Base-by-base conservation (phyloP, 331 rosid species). In the Acacia pycnantha region DNA sequence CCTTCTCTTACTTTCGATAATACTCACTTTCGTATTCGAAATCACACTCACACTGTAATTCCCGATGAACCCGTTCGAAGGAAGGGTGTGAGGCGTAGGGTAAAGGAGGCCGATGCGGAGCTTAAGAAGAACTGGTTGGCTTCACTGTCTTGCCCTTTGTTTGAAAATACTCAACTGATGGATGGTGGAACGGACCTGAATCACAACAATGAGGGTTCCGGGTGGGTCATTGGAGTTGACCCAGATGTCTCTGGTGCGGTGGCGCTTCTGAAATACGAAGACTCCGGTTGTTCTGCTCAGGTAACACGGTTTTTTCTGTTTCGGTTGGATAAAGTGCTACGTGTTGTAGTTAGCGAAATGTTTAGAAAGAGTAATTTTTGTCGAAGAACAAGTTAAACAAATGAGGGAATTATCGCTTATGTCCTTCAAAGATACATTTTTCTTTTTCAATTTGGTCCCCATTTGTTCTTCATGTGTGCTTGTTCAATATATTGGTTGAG, bases 201-300 rank as follows among this genome's bases (percentile, higher is more conserved):
- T 76, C 77, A 26, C 4, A 24, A 56, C 9, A 58, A 56, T 79
- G 85, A 83, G 29, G 84, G 72, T 19, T 87, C 86, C 8, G 82
- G 83, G 37, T 93, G 92, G 91, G 87, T 93, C 79, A 80, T 95
- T 69, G 98, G 98, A 44, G 73, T 95, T 56, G 98, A 95, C 86
- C 99, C 99, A 10, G 98, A 95, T 85, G 74, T 82, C 59, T 78
- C 88, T 61, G 98, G 99, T 58, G 99, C 97, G 8, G 82, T 95
- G 29, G 94, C 96, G 35, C 82, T 95, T 53, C 77, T 95, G 88
- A 90, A 86, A 84, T 79, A 76, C 35, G 54, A 80, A 4, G 88
- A 82, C 37, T 86, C 86, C 11, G 84, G 74, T 81, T 84, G 51
- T 80, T 85, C 90, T 27, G 90, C 94, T 81, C 92, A 89, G 98